Conservation (phyloP, 768 basidiomycete species). For the Auricularia auricula-judae region DNA sequence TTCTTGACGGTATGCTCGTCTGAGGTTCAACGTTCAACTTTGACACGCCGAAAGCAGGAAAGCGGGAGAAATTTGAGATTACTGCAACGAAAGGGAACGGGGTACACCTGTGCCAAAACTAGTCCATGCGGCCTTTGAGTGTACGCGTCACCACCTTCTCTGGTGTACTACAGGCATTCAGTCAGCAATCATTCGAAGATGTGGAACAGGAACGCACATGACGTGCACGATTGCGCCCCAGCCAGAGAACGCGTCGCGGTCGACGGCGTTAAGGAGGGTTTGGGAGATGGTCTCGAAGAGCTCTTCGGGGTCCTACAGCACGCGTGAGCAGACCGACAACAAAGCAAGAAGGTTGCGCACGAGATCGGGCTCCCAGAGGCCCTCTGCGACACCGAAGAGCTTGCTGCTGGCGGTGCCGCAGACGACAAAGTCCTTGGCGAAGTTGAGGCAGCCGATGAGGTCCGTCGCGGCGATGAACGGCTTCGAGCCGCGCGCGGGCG, state of each 20-base stretch:
- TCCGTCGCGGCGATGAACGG: slow-evolving; percentile 96
- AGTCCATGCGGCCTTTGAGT: slow-evolving; percentile 89
- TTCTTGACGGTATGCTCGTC: too few species aligned
- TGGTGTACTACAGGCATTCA: slow-evolving; percentile 23
- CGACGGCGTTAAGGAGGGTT: slow-evolving; percentile 87
- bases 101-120: slow-evolving; percentile 4
- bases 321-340: not conserved
- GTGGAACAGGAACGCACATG: slow-evolving; percentile 49
- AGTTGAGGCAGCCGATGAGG: slow-evolving; percentile 86
- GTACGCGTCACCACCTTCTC: slow-evolving; percentile 68
- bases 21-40: too few species aligned
- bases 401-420: slow-evolving; percentile 87
- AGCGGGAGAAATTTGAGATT: too few species aligned
- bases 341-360: slow-evolving; percentile 15
- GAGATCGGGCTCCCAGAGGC: slow-evolving; percentile 95
- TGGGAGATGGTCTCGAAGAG: slow-evolving; percentile 98
- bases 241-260: slow-evolving; percentile 92
- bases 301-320: slow-evolving; percentile 67
- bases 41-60: too few species aligned
- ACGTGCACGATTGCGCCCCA: slow-evolving; percentile 95
- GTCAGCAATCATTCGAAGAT: not conserved
- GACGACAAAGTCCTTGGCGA: slow-evolving; percentile 95
- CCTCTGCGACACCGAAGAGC: slow-evolving; percentile 94
- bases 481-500: slow-evolving; percentile 33
- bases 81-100: too few species aligned